Conservation (phyloP, 805 yeast genomes). For the Candida khao-thaluensis region DNA sequence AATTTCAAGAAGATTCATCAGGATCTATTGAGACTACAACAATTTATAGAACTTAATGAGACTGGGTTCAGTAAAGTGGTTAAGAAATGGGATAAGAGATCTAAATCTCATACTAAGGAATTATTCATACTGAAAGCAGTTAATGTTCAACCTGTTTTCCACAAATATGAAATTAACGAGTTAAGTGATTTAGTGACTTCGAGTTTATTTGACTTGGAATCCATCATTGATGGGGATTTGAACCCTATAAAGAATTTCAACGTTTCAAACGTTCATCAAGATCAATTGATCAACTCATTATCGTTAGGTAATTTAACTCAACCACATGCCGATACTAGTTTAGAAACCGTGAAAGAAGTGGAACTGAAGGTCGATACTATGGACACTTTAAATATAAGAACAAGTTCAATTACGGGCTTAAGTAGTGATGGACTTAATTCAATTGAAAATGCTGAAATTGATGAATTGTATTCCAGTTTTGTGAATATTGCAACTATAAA, state of each 20-base stretch:
- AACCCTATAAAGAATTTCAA: conserved; percentile 25
- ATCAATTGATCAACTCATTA: conserved; percentile 10
- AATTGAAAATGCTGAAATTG: conserved; percentile 49
- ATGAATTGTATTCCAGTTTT: conserved; percentile 71
- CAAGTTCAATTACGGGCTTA: conserved; percentile 14
- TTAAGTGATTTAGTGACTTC: conserved; percentile 74
- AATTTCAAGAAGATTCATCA: conserved; percentile 87
- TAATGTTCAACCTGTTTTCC: conserved; percentile 95
- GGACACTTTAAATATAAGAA: conserved; percentile 7
- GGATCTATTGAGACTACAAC: conserved; percentile 85
- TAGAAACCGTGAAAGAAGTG: neutral
- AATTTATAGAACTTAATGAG: conserved; percentile 90
- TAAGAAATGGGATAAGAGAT: conserved; percentile 97
- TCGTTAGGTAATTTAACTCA: conserved; percentile 3
- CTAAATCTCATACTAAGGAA: conserved; percentile 92
- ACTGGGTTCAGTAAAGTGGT: conserved; percentile 94
- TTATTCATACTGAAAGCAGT: conserved; percentile 88
- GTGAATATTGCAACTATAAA: conserved; percentile 49
- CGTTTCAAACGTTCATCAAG: conserved; percentile 3
- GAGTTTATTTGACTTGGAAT: conserved; percentile 72
- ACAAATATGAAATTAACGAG: conserved; percentile 79
- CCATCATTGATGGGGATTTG: conserved; percentile 46
- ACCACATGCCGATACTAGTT: neutral
- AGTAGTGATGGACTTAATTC: conserved; percentile 1
- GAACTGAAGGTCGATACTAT: neutral